phyloP scores from a whole-genome alignment of 441 rosid species.

The Euphorbia schlechtendalii region DNA sequence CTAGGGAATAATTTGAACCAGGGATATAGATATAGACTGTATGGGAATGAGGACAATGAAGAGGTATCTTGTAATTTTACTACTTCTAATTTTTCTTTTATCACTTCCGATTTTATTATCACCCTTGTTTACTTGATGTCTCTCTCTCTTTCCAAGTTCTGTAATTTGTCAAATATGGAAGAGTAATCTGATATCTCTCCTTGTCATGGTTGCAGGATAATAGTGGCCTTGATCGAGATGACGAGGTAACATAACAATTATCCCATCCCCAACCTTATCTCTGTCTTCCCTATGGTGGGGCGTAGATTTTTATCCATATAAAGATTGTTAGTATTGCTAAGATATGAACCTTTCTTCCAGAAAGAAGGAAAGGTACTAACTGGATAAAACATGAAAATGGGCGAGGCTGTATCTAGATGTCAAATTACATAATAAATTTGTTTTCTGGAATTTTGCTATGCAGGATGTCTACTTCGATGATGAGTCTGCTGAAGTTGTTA shows the following conservation, averaged over 20 bases:
- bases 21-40: conserved; percentile 78
- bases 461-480: conserved; percentile 93
- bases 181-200: conserved; percentile 9
- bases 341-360: neutral
- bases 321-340: conserved; percentile 6
- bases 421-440: neutral
- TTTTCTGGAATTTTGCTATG: conserved; percentile 15
- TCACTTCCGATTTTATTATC: neutral
- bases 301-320: neutral
- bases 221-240: conserved; percentile 70
- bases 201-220: conserved; percentile 48
- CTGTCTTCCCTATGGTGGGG: neutral
- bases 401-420: neutral
- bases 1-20: conserved; percentile 85
- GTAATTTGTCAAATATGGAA: neutral
- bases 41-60: conserved; percentile 70
- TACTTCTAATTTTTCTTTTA: neutral
- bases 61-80: conserved; percentile 43
- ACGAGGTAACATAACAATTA: conserved; percentile 53
- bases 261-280: conserved; percentile 3
- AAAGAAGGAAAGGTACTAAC: neutral
- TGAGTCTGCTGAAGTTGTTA: conserved; percentile 88
- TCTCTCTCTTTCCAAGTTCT: neutral
- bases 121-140: neutral
- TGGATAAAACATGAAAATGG: neutral